Conservation (phyloP, 2,329 filamentous ascomycete species). For the Phialophora macrospora region DNA sequence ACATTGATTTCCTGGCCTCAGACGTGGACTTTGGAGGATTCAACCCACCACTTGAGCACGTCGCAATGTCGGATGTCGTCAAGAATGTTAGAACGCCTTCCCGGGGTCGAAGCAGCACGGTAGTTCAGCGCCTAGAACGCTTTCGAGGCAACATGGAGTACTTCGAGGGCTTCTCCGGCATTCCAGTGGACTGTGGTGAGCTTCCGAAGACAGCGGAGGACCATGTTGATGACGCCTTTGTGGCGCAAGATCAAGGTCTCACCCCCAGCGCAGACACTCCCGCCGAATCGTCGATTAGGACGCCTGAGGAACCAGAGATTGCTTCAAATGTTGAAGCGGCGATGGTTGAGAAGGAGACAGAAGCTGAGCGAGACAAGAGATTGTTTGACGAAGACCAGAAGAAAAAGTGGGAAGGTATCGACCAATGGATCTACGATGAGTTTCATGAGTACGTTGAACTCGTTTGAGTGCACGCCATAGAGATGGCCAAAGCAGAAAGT, state of each 20-base stretch:
- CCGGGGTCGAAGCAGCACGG: slow-evolving; percentile 14
- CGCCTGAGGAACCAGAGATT: neutral
- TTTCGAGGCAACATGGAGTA: neutral
- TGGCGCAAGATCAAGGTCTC: neutral
- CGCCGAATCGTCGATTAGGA: slow-evolving; percentile 9
- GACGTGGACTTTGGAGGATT: slow-evolving; percentile 25
- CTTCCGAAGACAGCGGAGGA: neutral
- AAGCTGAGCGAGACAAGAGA: slow-evolving; percentile 24
- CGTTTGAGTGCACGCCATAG: slow-evolving; percentile 37
- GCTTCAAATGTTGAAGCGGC: neutral
- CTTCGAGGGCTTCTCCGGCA: slow-evolving; percentile 1
- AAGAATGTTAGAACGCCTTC: slow-evolving; percentile 17
- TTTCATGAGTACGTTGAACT: slow-evolving; percentile 50
- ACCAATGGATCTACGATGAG: slow-evolving; percentile 47
- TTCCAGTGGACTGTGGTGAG: neutral
- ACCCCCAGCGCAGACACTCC: neutral
- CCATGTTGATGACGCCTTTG: neutral
- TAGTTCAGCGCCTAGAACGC: slow-evolving; percentile 3
- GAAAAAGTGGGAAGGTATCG: slow-evolving; percentile 47
- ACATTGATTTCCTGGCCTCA: slow-evolving; percentile 14
- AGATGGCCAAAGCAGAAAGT: neutral
- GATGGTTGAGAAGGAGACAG: slow-evolving; percentile 14
- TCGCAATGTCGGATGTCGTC: slow-evolving; percentile 29
- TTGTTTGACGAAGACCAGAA: slow-evolving; percentile 35
- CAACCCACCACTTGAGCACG: slow-evolving; percentile 29